These are phyloP conservation scores for Fragilariopsis cylindrus DNA, from an alignment of 108 stramenopile genomes.

Conservation along the genomic window DNA sequence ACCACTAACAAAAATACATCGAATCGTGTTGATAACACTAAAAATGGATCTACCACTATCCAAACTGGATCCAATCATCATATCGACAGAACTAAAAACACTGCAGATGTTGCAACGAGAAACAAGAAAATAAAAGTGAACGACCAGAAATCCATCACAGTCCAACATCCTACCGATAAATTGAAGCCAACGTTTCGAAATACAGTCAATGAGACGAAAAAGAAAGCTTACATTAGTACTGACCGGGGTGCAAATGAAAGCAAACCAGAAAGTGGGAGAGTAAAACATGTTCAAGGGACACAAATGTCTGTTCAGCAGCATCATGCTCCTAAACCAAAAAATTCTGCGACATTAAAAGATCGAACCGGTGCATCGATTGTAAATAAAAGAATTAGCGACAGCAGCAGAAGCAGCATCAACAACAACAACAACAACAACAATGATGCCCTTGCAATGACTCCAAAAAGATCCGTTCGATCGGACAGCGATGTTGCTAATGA, in stretches of 20 bases:
- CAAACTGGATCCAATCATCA: not conserved
- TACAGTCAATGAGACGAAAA: not conserved
- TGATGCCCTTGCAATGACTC: slow-evolving; percentile 2
- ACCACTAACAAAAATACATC: not conserved
- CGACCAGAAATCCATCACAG: not conserved
- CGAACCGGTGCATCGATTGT: not conserved
- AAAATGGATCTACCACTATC: not conserved
- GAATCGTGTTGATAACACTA: not conserved
- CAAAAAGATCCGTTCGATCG: not conserved
- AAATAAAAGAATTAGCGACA: not conserved
- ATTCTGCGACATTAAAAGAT: too few relatives aligned
- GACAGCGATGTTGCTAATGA: not conserved
- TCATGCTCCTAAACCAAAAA: too few relatives aligned
- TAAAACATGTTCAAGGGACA: too few relatives aligned
- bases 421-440: not conserved
- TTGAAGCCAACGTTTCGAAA: not conserved
- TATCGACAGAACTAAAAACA: not conserved
- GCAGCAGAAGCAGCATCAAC: not conserved
- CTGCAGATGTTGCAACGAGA: not conserved
- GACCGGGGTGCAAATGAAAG: too few relatives aligned
- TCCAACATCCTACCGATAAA: not conserved
- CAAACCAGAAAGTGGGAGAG: too few relatives aligned
- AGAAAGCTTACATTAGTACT: too few relatives aligned
- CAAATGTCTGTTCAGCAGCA: too few relatives aligned
- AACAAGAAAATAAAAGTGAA: not conserved